These are phyloP conservation scores for Fraxinus sp. DNA, from an alignment of 305 asterid species.

Conservation along the genomic window DNA sequence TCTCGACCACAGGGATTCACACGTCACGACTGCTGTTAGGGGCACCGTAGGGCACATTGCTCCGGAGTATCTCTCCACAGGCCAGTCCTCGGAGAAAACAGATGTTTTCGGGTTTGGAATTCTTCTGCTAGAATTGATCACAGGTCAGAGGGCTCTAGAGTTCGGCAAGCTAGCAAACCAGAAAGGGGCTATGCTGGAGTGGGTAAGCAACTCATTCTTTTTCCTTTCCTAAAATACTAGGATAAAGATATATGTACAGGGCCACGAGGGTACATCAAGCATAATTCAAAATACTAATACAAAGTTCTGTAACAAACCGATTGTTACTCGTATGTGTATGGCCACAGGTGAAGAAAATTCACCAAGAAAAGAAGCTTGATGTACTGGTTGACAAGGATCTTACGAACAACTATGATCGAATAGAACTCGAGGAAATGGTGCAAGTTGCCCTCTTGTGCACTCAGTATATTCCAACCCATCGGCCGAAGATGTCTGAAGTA, in stretches of 20 bases:
- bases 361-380: conserved; percentile 19
- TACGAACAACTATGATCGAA: conserved; percentile 6
- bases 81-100: conserved; percentile 9
- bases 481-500: conserved; percentile 23
- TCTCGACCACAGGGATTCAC: no score
- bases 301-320: background rate
- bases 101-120: conserved; percentile 23
- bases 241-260: no score
- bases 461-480: conserved; percentile 11
- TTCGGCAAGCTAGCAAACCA: conserved; percentile 19
- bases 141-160: conserved; percentile 19
- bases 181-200: conserved; percentile 22
- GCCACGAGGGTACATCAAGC: no score
- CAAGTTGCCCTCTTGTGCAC: conserved; percentile 21
- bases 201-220: conserved; percentile 2
- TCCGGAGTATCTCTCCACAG: background rate
- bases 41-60: no score
- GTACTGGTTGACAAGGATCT: conserved; percentile 15
- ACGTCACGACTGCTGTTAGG: no score
- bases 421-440: conserved; percentile 18
- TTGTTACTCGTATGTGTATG: background rate
- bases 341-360: conserved; percentile 16
- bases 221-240: background rate
- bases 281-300: background rate
- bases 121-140: conserved; percentile 18